Evolutionary conservation across 106 monocot genomes (phyloP), one percentile per base, ranked within the genome.

Genomic region (Dendrobium chrysotoxum): DNA sequence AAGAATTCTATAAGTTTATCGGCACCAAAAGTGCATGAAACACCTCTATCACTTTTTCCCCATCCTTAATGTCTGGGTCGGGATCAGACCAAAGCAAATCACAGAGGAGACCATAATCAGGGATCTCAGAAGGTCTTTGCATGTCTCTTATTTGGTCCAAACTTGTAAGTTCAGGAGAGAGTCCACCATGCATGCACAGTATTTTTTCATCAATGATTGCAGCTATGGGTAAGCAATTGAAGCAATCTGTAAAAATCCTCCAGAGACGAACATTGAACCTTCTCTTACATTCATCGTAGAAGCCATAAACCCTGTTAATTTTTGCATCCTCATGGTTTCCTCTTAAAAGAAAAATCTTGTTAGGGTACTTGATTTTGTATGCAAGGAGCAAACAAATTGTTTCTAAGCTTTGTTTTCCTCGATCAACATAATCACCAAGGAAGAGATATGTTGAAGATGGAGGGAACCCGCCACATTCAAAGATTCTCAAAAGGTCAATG

Each of bases 81-180:
- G 87, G 87, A 81, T 87, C 87, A 31, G 87, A 78, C 87, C 87
- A 87, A 53, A 87, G 80, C 53, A 87, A 78, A 75, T 87, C 87
- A 76, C 87, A 87, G 17, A 87, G 84, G 26, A 87, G 76, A 42
- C 87, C 87, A 67, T 70, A 76, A 40, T 87, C 87, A 23, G 87
- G 87, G 7, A 87, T 83, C 71, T 87, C 87, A 17, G 64, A 53
- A 18, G 87, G 87, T 28, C 87, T 77, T 23, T 67, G 28, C 73
- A 84, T 78, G 0, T 87, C 73, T 75, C 81, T 81, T 61, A 87
- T 87, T 75, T 87, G 84, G 78, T 84, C 81, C 68, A 87, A 75
- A 28, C 66, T 81, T 15, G 46, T 81, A 28, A 87, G 46, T 12
- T 87, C 81, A 3, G 87, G 87, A 7, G 87, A 87, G 57, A 87